Evolutionary conservation across 2,329 filamentous ascomycete species (phyloP).

Genomic region (Periconia sp.): DNA sequence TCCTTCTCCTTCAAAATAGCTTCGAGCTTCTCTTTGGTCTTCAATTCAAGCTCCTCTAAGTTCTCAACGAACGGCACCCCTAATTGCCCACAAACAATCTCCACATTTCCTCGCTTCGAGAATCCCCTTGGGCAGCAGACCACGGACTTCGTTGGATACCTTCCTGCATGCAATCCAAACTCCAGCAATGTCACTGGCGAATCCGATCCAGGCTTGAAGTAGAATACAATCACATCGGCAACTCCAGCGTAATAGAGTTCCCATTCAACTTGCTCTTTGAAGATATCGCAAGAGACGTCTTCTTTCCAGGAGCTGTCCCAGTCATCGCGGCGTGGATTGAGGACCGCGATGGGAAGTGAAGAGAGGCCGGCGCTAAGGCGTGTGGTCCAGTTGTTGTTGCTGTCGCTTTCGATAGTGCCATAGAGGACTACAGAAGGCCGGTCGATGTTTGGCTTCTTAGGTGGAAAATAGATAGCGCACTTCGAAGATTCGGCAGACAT

Average conservation of each 20-base stretch:
- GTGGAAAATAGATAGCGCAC: conserved; percentile 30
- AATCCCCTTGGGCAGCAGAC: conserved; percentile 62
- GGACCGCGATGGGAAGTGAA: conserved; percentile 58
- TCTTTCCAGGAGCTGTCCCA: conserved; percentile 66
- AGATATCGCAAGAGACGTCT: conserved; percentile 56
- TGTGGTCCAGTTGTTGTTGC: conserved; percentile 58
- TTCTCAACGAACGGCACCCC: conserved; percentile 53
- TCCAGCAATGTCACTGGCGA: conserved; percentile 66
- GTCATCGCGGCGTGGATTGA: conserved; percentile 63
- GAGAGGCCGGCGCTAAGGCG: conserved; percentile 46
- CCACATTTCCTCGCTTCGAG: conserved; percentile 66
- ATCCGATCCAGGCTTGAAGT: conserved; percentile 58
- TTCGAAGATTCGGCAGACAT: conserved; percentile 15
- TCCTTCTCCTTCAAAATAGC: conserved; percentile 9
- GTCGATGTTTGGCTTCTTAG: conserved; percentile 18
- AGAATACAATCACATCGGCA: conserved; percentile 63
- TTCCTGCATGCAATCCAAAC: conserved; percentile 59
- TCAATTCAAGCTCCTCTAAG: conserved; percentile 47
- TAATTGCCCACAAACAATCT: conserved; percentile 58
- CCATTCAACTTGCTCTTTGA: conserved; percentile 65
- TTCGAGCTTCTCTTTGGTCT: conserved; percentile 33
- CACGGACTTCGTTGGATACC: conserved; percentile 50
- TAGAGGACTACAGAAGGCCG: conserved; percentile 61
- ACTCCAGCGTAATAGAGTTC: conserved; percentile 63
- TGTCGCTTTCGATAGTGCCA: conserved; percentile 56